Percentiles rank a stretch among this genome's conserved stretches.
These are phyloP conservation scores for Cardamine occulta DNA, from an alignment of 345 rosid genomes.

Conservation along the genomic window DNA sequence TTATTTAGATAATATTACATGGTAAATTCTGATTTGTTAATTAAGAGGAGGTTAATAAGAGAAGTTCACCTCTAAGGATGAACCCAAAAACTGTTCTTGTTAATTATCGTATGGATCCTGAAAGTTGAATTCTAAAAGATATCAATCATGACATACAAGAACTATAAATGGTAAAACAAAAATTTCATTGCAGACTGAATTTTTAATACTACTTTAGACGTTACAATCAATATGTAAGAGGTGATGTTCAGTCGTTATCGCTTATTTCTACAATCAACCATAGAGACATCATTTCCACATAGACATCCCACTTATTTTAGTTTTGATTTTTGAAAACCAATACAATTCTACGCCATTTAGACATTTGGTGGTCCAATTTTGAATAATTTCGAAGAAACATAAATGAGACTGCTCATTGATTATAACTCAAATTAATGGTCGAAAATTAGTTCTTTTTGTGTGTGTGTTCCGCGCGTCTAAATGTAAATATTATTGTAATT, in stretches of 20 bases:
- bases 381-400: conserved; percentile 35
- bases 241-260: conserved; percentile 32
- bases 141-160: conserved; percentile 10
- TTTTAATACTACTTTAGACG: conserved; percentile 14
- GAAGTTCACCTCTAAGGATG: too few species aligned
- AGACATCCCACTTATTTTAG: conserved; percentile 9
- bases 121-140: conserved; percentile 20
- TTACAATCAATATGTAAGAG: conserved; percentile 17
- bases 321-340: conserved; percentile 10
- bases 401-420: conserved; percentile 22
- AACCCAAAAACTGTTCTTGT: too few species aligned
- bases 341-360: conserved; percentile 29
- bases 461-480: neutral
- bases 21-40: too few species aligned
- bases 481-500: neutral
- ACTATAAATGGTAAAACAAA: neutral
- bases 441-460: neutral
- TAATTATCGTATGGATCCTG: neutral
- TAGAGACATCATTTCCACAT: conserved; percentile 12
- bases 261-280: conserved; percentile 29
- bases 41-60: too few species aligned
- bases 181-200: conserved; percentile 28
- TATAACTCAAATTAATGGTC: neutral
- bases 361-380: conserved; percentile 39
- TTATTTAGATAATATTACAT: too few species aligned